Percentiles rank a stretch among this genome's conserved stretches.
These are phyloP conservation scores for Fusarium mangiferae DNA, from an alignment of 2,329 filamentous ascomycete genomes.

Conservation along the genomic window DNA sequence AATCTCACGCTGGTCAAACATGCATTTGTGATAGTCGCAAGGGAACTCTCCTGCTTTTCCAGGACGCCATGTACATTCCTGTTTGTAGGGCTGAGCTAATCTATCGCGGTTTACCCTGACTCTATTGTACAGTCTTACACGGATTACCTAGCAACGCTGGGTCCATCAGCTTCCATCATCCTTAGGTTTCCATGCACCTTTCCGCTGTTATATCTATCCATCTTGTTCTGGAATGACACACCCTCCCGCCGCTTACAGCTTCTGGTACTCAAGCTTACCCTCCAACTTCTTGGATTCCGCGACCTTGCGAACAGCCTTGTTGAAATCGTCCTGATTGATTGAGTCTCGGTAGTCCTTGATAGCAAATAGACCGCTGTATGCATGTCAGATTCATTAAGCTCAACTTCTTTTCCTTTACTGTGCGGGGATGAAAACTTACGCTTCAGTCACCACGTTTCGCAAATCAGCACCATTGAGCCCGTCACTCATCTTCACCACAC, in stretches of 20 bases:
- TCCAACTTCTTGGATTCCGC: conserved; percentile 98
- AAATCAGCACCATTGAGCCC: conserved; percentile 97
- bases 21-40: neutral
- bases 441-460: conserved; percentile 97
- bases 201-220: conserved; percentile 18
- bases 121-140: conserved; percentile 47
- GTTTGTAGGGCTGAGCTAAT: conserved; percentile 39
- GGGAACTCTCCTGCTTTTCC: conserved; percentile 27
- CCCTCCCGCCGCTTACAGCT: conserved; percentile 69
- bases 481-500: conserved; percentile 99
- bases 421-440: conserved; percentile 70
- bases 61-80: conserved; percentile 43
- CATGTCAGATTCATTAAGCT: conserved; percentile 37
- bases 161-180: conserved; percentile 22
- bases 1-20: conserved; percentile 15
- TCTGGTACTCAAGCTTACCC: conserved; percentile 97
- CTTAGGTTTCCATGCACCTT: conserved; percentile 26
- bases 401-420: neutral
- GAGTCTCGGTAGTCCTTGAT: conserved; percentile 98
- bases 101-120: conserved; percentile 31
- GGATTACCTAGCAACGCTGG: conserved; percentile 35
- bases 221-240: conserved; percentile 12
- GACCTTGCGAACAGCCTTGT: conserved; percentile 98
- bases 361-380: conserved; percentile 84
- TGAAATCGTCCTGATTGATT: conserved; percentile 99